Base-by-base conservation (phyloP, 2,329 filamentous ascomycete species). In the Penicillium verrucosum region DNA sequence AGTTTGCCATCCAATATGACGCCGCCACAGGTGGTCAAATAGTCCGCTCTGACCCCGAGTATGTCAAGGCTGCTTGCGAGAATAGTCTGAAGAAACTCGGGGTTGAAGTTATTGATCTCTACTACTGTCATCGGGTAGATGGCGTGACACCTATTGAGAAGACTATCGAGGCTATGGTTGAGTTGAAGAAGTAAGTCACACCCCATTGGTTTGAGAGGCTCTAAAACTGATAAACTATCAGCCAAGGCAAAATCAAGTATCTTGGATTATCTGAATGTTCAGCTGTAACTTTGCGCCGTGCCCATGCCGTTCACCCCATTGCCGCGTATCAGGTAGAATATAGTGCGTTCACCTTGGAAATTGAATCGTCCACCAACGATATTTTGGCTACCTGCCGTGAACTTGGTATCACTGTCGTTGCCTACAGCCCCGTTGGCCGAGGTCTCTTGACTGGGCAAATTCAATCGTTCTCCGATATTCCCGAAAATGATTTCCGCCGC, bases 281-380 rank as follows among this genome's bases (percentile, higher is more conserved):
- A 11, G 74, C 76, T 16, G 64, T 67, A 5, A 80, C 78, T 0
- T 69, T 82, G 21, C 75, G 77, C 11, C 73, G 79, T 16, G 81
- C 81, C 4, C 63, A 65, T 60, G 70, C 69, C 12, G 66, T 82
- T 1, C 73, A 75, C 51, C 77, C 73, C 1, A 77, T 83, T 48
- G 69, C 74, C 10, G 77, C 77, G 5, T 73, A 78, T 25, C 79
- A 82, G 68, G 70, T 78, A 36, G 80, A 80, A 63, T 81, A 78
- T 66, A 76, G 71, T 5, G 73, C 74, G 0, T 80, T 78, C 58
- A 66, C 70, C 1, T 63, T 74, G 9, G 75, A 79, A 40, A 78
- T 81, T 45, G 79, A 82, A 58, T 68, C 67, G 0, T 58, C 72
- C 23, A 27, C 56, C 51, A 73, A 71, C 3, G 60, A 77, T 38